phyloP scores from a whole-genome alignment of 306 rosid genomes.

The Ormosia semicastrata region DNA sequence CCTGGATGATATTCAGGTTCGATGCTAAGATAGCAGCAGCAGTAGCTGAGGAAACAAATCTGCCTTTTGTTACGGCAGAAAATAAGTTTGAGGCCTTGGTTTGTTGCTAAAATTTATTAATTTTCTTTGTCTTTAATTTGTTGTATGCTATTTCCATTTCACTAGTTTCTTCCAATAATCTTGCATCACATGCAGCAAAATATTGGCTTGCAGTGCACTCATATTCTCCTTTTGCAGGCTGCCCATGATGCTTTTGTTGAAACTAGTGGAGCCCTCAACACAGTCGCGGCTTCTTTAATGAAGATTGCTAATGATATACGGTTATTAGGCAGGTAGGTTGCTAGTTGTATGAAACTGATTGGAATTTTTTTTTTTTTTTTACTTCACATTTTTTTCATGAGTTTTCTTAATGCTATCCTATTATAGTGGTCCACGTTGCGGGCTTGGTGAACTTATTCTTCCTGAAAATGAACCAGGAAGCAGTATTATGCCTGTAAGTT shows the following conservation, averaged over 20 bases:
- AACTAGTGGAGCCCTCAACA: conserved; percentile 90
- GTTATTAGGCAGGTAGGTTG: conserved; percentile 79
- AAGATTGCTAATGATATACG: conserved; percentile 95
- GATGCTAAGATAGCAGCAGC: conserved; percentile 95
- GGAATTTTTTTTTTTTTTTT: not conserved
- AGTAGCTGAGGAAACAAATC: conserved; percentile 86
- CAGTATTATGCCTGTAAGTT: conserved; percentile 97
- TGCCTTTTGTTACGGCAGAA: conserved; percentile 92
- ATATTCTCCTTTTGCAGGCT: conserved; percentile 60
- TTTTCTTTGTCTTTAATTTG: not conserved
- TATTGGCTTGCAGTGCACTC: conserved; percentile 2
- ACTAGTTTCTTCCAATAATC: conserved; percentile 8
- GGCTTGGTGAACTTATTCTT: conserved; percentile 98
- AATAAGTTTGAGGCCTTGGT: conserved; percentile 99
- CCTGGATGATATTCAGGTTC: conserved; percentile 53
- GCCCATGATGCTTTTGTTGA: conserved; percentile 99
- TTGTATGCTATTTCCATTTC: not conserved
- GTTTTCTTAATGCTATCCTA: conserved; percentile 27
- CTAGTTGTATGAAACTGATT: not conserved
- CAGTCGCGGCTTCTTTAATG: conserved; percentile 87
- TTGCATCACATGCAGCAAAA: conserved; percentile 24
- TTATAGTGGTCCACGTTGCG: conserved; percentile 96
- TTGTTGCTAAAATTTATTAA: conserved; percentile 36
- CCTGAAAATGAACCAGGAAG: conserved; percentile 99
- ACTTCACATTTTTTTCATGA: not conserved